A percentile compares a stretch with the other conserved stretches of the same genome.
Evolutionary conservation across 805 yeast species (phyloP).

Genomic region (Suhomyces pyralidae): DNA sequence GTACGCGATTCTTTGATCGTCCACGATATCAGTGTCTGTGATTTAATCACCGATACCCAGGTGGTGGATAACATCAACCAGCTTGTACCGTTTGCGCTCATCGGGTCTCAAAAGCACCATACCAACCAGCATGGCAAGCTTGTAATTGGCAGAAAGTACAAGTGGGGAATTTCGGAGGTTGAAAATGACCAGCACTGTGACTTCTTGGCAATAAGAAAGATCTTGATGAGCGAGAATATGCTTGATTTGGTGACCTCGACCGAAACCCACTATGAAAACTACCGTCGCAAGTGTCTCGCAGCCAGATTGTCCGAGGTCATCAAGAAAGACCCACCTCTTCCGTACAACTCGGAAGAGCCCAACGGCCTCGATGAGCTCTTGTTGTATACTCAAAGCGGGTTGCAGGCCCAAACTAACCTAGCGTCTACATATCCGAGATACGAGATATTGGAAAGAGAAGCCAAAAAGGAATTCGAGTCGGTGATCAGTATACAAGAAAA

Average conservation of each 20-base stretch:
- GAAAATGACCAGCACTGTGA: conserved; percentile 80
- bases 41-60: conserved; percentile 21
- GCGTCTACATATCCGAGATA: conserved; percentile 47
- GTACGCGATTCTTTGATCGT: conserved; percentile 22
- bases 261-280: conserved; percentile 72
- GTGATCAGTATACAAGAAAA: conserved; percentile 49
- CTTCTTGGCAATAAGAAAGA: conserved; percentile 58
- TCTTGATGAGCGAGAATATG: conserved; percentile 68
- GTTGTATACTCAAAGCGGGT: conserved; percentile 35
- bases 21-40: conserved; percentile 30
- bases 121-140: conserved; percentile 13
- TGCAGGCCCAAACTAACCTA: conserved; percentile 37
- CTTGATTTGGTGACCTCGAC: conserved; percentile 75
- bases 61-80: conserved; percentile 30
- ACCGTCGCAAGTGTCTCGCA: conserved; percentile 56
- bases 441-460: conserved; percentile 40
- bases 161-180: conserved; percentile 85
- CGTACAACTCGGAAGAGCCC: neutral
- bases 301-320: conserved; percentile 36
- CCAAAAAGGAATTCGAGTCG: conserved; percentile 44
- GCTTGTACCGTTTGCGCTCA: conserved; percentile 66
- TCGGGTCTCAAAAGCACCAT: conserved; percentile 55
- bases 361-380: conserved; percentile 35
- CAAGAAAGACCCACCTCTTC: neutral
- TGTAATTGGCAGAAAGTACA: conserved; percentile 64